Evolutionary conservation across 164 flowering plant species (phyloP), one percentile per base, ranked within the genome.

Genomic region (Macadamia integrifolia): DNA sequence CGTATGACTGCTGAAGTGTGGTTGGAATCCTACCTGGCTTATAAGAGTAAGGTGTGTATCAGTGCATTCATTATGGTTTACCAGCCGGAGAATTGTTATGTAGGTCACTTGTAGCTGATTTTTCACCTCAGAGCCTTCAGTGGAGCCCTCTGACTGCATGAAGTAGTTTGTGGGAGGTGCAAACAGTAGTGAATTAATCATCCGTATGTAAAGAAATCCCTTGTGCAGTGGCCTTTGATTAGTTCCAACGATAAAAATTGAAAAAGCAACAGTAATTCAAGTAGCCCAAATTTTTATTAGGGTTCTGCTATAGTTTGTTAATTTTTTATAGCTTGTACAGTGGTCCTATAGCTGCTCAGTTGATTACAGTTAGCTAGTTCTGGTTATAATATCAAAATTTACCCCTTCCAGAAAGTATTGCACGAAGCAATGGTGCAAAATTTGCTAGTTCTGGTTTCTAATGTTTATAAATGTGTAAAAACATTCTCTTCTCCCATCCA

Each of bases 1-100:
- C 79, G 2, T 76, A 68, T 44, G 82, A 76, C 8, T 73, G 71
- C 44, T 79, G 64, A 71, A n/a, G 14, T 31, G 15, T 46, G 17
- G 14, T 17, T 6, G 7, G 42, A 10, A 49, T 9, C 58, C 44
- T 60, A 9, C 57, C 0, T 60, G 61, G 32, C 53, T 53, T 1
- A 35, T 13, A 35, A 61, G 14, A 53, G 61, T 32, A 23, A 50
- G 48, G 40, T 42, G 35, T 48, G 23, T 43, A 56, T 46, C 48
- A 31, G 13, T 40, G 9, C 9, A 44, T 15, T 11, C 9, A 44
- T 44, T 12, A 63, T 23, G 23, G 23, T 28, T 53, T 29, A 7
- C 56, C 69, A 57, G 62, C 43, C 43, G 12, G 40, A 31, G 32
- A 31, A 13, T 29, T 59, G 13, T 31, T 60, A 12, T 60, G 17